phyloP scores from a whole-genome alignment of 768 basidiomycete genomes.

The Lactarius psammicola region DNA sequence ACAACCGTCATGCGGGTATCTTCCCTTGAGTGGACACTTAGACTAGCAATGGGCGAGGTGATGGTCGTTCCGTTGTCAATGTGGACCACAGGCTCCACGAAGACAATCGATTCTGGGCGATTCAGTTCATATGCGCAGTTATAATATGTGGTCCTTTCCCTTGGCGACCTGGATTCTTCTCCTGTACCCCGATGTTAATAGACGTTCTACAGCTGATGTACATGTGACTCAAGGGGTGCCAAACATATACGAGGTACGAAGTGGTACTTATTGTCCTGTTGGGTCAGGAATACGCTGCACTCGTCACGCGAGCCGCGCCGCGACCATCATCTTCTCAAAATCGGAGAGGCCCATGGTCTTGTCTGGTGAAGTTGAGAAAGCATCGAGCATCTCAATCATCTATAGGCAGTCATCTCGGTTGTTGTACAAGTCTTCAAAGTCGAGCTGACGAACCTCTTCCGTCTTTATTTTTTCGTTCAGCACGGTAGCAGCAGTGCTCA shows the following conservation, averaged over 20 bases:
- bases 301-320: slow-evolving; percentile 50
- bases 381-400: slow-evolving; percentile 80
- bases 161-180: background rate
- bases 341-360: slow-evolving; percentile 65
- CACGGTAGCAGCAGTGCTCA: slow-evolving; percentile 56
- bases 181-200: background rate
- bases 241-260: background rate
- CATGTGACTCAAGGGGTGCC: background rate
- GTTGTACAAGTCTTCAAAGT: background rate
- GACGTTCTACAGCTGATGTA: background rate
- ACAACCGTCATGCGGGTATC: too few relatives aligned
- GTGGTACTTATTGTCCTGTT: background rate
- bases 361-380: slow-evolving; percentile 68
- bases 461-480: slow-evolving; percentile 70
- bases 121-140: background rate
- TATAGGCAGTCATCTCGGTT: slow-evolving; percentile 33
- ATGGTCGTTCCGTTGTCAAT: too few relatives aligned
- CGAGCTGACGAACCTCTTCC: slow-evolving; percentile 55
- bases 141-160: background rate
- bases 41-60: too few relatives aligned
- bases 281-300: background rate
- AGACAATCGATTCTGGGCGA: too few relatives aligned
- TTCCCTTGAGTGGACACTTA: too few relatives aligned
- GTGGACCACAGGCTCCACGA: too few relatives aligned
- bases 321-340: slow-evolving; percentile 74